Evolutionary conservation across 805 yeast genomes (phyloP).

Genomic region (Candida nonsorbophila): DNA sequence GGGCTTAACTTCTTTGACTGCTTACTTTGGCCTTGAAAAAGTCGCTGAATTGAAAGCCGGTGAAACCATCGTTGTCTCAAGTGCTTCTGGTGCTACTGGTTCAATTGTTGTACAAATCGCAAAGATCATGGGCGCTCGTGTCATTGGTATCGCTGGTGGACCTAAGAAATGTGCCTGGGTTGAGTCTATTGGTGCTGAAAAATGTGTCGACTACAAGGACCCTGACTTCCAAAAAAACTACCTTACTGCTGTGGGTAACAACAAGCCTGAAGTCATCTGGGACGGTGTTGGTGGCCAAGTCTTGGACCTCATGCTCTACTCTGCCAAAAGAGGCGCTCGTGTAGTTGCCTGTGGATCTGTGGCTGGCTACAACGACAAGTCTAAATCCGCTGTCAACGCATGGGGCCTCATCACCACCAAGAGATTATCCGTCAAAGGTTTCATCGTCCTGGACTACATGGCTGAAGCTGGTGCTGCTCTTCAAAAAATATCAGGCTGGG

Average conservation of each 20-base stretch:
- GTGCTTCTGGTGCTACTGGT: constrained; percentile 30
- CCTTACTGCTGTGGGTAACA: constrained; percentile 20
- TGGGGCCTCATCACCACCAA: constrained; percentile 19
- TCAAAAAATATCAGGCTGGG: constrained; percentile 8
- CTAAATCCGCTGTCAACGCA: constrained; percentile 10
- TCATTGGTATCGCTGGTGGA: constrained; percentile 28
- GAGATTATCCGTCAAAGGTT: constrained; percentile 16
- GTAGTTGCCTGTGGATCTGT: constrained; percentile 26
- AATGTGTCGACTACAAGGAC: constrained; percentile 50
- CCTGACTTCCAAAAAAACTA: constrained; percentile 11
- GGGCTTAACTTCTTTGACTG: constrained; percentile 26
- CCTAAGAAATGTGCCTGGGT: constrained; percentile 49
- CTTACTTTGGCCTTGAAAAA: constrained; percentile 27
- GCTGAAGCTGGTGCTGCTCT: constrained; percentile 8
- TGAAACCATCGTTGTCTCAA: constrained; percentile 21
- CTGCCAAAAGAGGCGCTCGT: constrained; percentile 14
- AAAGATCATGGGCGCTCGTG: constrained; percentile 21
- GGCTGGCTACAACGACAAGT: constrained; percentile 27
- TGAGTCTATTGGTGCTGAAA: constrained; percentile 50
- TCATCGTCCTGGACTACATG: constrained; percentile 14
- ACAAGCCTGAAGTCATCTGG: constrained; percentile 28
- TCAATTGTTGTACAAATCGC: constrained; percentile 27
- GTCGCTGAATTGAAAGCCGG: constrained; percentile 20
- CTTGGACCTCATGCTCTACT: constrained; percentile 11
- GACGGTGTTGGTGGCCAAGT: constrained; percentile 21